A percentile compares a stretch with the other conserved stretches of the same genome.
phyloP scores from a whole-genome alignment of 177 flowering plant genomes.

The Vitis hybrid region DNA sequence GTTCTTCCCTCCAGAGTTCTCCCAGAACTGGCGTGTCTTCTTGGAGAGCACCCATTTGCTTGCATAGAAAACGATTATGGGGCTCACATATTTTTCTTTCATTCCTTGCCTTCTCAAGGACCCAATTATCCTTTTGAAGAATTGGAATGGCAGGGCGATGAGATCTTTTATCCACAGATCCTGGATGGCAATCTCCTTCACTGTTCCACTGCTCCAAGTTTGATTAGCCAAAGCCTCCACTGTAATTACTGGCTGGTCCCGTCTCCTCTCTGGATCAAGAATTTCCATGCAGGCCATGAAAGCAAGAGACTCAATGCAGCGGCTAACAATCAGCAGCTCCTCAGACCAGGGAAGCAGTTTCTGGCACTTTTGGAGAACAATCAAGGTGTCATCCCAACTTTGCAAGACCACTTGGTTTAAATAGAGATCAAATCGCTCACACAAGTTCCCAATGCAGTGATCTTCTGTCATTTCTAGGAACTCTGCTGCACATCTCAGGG shows the following conservation, averaged over 20 bases:
- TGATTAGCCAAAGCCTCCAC: conserved; percentile 48
- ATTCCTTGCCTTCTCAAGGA: conserved; percentile 92
- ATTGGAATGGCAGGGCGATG: conserved; percentile 68
- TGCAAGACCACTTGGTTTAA: conserved; percentile 87
- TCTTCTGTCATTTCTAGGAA: conserved; percentile 87
- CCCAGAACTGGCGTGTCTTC: conserved; percentile 57
- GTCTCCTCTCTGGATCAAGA: conserved; percentile 82
- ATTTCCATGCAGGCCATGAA: conserved; percentile 99
- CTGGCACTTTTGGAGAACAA: conserved; percentile 85
- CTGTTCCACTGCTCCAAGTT: conserved; percentile 59
- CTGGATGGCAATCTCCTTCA: conserved; percentile 51
- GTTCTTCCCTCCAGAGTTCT: conserved; percentile 29
- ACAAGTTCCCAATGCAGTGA: conserved; percentile 57
- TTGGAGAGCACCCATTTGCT: conserved; percentile 70
- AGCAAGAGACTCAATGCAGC: conserved; percentile 93
- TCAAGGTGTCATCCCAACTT: conserved; percentile 83
- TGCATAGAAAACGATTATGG: conserved; percentile 84
- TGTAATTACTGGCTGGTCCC: conserved; percentile 62
- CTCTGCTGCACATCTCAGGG: conserved; percentile 84
- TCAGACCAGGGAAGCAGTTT: conserved; percentile 72
- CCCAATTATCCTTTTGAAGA: conserved; percentile 73
- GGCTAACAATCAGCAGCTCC: conserved; percentile 76
- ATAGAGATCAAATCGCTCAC: conserved; percentile 71
- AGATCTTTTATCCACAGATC: conserved; percentile 86
- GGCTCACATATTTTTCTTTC: conserved; percentile 84